These are phyloP conservation scores for Ustilago tritici DNA, from an alignment of 1,284 basidiomycete genomes.

Conservation along the genomic window DNA sequence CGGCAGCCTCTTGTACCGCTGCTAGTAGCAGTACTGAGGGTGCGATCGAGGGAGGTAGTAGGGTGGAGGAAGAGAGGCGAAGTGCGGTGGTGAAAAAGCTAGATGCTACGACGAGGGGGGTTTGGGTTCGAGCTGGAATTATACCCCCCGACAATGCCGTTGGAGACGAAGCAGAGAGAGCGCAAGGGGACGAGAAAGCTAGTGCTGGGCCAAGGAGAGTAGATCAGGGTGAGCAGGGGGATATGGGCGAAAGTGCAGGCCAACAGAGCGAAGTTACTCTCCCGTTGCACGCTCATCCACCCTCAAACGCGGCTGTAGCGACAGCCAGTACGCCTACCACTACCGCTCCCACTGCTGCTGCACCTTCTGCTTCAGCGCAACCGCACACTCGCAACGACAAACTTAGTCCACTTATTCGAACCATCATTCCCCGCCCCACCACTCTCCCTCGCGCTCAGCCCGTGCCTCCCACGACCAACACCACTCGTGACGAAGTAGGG, in stretches of 20 bases:
- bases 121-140: constrained; percentile 20
- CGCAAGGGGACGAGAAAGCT: neutral
- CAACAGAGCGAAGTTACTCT: constrained; percentile 28
- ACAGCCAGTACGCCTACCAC: neutral
- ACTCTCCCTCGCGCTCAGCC: neutral
- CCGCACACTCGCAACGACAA: neutral
- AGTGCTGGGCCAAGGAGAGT: neutral
- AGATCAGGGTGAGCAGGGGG: neutral
- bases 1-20: neutral
- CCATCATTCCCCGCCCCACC: neutral
- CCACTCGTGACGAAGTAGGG: constrained; percentile 1
- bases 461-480: neutral
- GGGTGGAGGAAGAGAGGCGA: neutral
- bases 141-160: neutral
- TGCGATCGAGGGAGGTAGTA: neutral
- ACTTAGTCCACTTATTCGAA: neutral
- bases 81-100: constrained; percentile 2
- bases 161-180: neutral
- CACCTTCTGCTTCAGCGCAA: neutral
- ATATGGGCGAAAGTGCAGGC: constrained; percentile 4
- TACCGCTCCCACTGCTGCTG: neutral
- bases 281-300: constrained; percentile 8
- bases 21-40: constrained; percentile 1
- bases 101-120: neutral
- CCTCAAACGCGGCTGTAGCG: neutral